Evolutionary conservation across 2,329 filamentous ascomycete species (phyloP).

Genomic region (Tolypocladium inflatum): DNA sequence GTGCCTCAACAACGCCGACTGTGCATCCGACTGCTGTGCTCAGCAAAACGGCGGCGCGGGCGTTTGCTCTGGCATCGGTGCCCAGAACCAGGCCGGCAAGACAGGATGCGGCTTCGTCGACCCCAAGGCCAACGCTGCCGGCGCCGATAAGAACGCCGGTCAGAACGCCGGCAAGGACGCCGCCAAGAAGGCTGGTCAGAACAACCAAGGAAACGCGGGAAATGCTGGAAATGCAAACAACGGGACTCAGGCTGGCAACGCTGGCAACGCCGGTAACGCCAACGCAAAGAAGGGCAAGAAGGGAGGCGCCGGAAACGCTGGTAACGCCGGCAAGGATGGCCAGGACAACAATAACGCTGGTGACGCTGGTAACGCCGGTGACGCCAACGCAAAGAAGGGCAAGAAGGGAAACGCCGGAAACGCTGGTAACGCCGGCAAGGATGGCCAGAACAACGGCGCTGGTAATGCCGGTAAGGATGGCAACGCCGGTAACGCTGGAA

Average conservation of each 20-base stretch:
- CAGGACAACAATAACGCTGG: not conserved
- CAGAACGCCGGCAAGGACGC: not conserved
- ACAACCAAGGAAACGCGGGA: not conserved
- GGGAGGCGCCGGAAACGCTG: not conserved
- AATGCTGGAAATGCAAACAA: not conserved
- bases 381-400: not conserved
- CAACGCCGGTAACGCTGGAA: too few species aligned
- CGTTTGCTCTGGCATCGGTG: constrained; percentile 18
- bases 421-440: not conserved
- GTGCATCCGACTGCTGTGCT: constrained; percentile 17
- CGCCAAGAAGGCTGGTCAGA: not conserved
- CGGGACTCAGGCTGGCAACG: not conserved
- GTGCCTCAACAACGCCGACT: constrained; percentile 17
- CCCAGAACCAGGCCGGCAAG: constrained; percentile 19
- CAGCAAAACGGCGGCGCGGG: constrained; percentile 12
- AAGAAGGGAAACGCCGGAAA: not conserved
- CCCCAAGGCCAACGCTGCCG: not conserved
- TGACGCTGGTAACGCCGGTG: too few species aligned
- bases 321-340: not conserved
- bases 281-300: not conserved
- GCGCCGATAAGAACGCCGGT: not conserved
- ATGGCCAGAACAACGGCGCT: not conserved
- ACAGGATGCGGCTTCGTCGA: constrained; percentile 18
- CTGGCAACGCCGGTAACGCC: not conserved
- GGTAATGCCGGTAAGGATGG: not conserved